Conservation (phyloP, 495 filamentous ascomycete species). For the Penicillium argentinense region DNA sequence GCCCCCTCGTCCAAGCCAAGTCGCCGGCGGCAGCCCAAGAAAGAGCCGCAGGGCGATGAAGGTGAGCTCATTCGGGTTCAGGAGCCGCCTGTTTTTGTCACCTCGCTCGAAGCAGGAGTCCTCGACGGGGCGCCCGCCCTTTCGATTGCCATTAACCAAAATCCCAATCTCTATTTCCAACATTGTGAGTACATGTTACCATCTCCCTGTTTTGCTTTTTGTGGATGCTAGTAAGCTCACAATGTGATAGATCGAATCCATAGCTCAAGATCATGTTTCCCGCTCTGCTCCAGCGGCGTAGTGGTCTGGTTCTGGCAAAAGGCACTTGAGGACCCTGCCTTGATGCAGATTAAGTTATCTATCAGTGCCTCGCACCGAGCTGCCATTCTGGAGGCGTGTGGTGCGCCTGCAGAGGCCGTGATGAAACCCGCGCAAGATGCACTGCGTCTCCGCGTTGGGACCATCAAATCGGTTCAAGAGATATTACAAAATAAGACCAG, state of each 20-base stretch:
- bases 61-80: neutral
- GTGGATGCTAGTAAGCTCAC: too few species aligned
- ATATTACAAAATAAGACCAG: conserved; percentile 3
- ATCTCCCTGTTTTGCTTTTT: too few species aligned
- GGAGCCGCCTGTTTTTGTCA: neutral
- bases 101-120: neutral
- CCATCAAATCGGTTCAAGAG: conserved; percentile 8
- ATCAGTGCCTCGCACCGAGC: conserved; percentile 8
- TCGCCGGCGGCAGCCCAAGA: too few species aligned
- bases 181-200: conserved; percentile 6
- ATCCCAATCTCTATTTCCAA: conserved; percentile 11
- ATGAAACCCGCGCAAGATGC: conserved; percentile 7
- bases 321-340: conserved; percentile 6
- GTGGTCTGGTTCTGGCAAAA: conserved; percentile 7
- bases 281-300: conserved; percentile 5
- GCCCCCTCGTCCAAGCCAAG: too few species aligned
- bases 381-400: neutral
- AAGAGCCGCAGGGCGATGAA: too few species aligned
- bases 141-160: conserved; percentile 3
- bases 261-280: conserved; percentile 10
- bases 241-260: conserved; percentile 5
- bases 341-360: conserved; percentile 9
- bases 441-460: conserved; percentile 5
- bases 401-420: neutral
- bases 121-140: conserved; percentile 3